Evolutionary conservation across 148 eudicot species (phyloP), one percentile per base, ranked within the genome.

Genomic region (Arbutus unedo): DNA sequence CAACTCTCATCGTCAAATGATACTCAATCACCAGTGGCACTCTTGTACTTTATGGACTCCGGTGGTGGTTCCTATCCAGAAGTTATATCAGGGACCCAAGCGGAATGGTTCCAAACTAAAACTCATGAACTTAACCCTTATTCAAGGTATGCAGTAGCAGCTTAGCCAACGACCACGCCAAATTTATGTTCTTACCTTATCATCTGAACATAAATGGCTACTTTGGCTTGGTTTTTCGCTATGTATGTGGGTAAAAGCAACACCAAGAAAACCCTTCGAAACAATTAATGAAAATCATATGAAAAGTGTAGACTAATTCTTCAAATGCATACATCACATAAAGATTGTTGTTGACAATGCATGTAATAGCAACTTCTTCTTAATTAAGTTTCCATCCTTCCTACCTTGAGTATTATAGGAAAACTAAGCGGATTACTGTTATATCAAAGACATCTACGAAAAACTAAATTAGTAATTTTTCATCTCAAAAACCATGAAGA

Each of bases 21-120:
- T 77, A 72, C 90, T 51, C 59, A 87, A 59, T 81, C 85, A n/a
- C 88, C 93, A 0, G 86, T 90, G 79, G 91, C 90, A 9, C 92
- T 88, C 70, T 80, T 94, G 88, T 94, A 94, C 89, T 94, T 96
- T 75, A 79, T 96, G 16, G 99, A 96, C 88, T 96, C 99, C 41
- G 99, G 99, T 74, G 99, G 99, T 59, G 99, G 99, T n/a, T 89
- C 97, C 44, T 94, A 96, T 76, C 98, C 99, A 2, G 92, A 94
- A 90, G 93, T 94, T 66, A 87, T 96, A 82, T 94, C 99, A 38
- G 82, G 78, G 80, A 88, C 89, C 56, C 99, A 96, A 85, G 91
- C 86, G 3, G 90, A 91, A 71, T 96, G 99, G 99, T 93, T 94
- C 79, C 66, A 68, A 78, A 67, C n/a, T 50, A 93, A 81, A 79